These are phyloP conservation scores for Begonia peltatifolia DNA, from an alignment of 306 rosid species.

Conservation along the genomic window DNA sequence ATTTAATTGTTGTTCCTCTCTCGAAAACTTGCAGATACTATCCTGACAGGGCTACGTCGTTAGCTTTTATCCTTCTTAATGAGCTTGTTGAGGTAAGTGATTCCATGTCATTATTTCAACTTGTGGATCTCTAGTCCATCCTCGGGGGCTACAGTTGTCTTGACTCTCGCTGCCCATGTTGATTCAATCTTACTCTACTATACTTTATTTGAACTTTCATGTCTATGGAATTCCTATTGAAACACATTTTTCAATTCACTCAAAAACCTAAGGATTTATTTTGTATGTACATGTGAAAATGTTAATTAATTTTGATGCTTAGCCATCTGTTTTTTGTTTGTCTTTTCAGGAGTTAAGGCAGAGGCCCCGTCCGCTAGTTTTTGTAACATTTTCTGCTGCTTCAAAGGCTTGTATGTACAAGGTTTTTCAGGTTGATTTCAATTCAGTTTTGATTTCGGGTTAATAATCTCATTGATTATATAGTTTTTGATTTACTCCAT, in stretches of 20 bases:
- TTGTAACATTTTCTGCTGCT: constrained; percentile 87
- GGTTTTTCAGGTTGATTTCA: constrained; percentile 61
- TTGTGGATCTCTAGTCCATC: no score
- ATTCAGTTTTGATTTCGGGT: neutral
- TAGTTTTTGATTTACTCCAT: no score
- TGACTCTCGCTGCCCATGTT: neutral
- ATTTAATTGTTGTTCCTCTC: no score
- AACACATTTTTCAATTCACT: no score
- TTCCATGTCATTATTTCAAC: neutral
- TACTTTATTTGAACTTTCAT: no score
- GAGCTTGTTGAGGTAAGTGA: constrained; percentile 72
- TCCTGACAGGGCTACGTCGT: constrained; percentile 62
- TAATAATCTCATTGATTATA: no score
- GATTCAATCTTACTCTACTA: neutral
- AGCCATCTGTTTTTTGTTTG: no score
- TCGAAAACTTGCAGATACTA: constrained; percentile 44
- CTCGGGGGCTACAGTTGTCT: neutral
- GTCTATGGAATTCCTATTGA: no score
- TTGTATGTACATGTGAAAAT: neutral
- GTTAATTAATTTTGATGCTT: neutral
- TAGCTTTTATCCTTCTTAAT: constrained; percentile 52
- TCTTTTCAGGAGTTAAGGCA: constrained; percentile 47
- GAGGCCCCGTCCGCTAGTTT: constrained; percentile 68
- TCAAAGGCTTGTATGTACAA: constrained; percentile 73
- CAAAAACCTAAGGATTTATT: no score